Evolutionary conservation across 768 basidiomycete genomes (phyloP).

Genomic region (Suillus fuscotomentosus): DNA sequence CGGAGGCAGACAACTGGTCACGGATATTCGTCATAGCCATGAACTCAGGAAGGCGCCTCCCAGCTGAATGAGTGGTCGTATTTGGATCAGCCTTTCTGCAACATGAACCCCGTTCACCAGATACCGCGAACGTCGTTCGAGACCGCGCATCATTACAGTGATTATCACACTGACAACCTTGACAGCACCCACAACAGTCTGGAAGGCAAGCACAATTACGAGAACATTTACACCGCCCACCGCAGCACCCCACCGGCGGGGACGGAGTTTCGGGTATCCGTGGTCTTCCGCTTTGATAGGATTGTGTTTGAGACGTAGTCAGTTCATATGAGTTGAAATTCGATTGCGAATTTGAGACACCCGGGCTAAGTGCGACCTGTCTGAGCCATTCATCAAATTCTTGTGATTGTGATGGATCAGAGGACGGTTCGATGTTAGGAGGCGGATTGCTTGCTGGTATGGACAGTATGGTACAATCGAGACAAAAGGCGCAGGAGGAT

Average conservation of each 20-base stretch:
- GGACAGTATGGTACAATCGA: slow-evolving; percentile 63
- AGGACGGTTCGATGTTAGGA: slow-evolving; percentile 40
- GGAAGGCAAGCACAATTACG: slow-evolving; percentile 32
- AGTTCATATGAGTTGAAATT: slow-evolving; percentile 30
- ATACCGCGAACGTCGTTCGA: slow-evolving; percentile 28
- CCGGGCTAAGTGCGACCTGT: slow-evolving; percentile 35
- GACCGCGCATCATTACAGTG: slow-evolving; percentile 20
- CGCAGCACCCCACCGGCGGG: slow-evolving; percentile 27
- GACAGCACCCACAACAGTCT: slow-evolving; percentile 30
- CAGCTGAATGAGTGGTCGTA: slow-evolving; percentile 6
- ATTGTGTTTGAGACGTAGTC: slow-evolving; percentile 17
- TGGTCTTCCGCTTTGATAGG: slow-evolving; percentile 6
- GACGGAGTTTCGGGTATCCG: slow-evolving; percentile 17
- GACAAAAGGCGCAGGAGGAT: slow-evolving; percentile 44
- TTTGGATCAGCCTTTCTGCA: slow-evolving; percentile 15
- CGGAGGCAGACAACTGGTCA: slow-evolving; percentile 25
- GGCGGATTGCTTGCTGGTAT: slow-evolving; percentile 42
- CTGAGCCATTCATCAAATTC: slow-evolving; percentile 66
- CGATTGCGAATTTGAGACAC: slow-evolving; percentile 11
- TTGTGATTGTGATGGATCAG: slow-evolving; percentile 40
- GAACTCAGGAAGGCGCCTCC: slow-evolving; percentile 30
- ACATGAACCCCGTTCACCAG: slow-evolving; percentile 33
- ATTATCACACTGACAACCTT: slow-evolving; percentile 28
- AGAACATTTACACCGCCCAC: slow-evolving; percentile 34
- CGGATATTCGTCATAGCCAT: slow-evolving; percentile 31